Conservation (phyloP, 805 yeast species). For the Scheffersomyces coipomensis region DNA sequence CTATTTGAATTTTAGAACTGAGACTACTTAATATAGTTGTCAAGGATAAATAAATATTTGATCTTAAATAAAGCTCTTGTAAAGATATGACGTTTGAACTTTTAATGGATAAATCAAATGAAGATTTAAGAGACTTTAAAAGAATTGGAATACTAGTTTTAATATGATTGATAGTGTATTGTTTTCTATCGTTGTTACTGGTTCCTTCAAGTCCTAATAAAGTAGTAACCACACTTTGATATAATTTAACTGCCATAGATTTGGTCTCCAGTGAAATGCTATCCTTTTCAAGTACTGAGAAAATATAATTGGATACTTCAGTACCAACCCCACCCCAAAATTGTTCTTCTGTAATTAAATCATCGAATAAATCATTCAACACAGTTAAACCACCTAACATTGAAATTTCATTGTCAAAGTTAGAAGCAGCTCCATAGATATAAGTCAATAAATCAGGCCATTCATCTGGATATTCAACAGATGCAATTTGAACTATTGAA, state of each 20-base stretch:
- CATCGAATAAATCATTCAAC: conserved; percentile 78
- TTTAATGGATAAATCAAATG: conserved; percentile 8
- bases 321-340: conserved; percentile 75
- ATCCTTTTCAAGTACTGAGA: conserved; percentile 33
- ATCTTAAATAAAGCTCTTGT: conserved; percentile 20
- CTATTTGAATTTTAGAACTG: conserved; percentile 18
- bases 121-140: conserved; percentile 12
- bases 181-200: conserved; percentile 32
- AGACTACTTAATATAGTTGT: conserved; percentile 24
- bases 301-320: conserved; percentile 51
- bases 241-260: conserved; percentile 40
- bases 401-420: conserved; percentile 24
- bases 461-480: conserved; percentile 91
- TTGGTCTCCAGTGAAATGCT: conserved; percentile 37
- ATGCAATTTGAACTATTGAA: conserved; percentile 79
- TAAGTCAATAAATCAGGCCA: conserved; percentile 73
- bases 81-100: conserved; percentile 3
- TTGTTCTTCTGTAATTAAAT: conserved; percentile 80
- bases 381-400: conserved; percentile 58
- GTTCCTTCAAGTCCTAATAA: conserved; percentile 51
- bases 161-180: conserved; percentile 30
- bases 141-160: conserved; percentile 15
- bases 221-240: conserved; percentile 52
- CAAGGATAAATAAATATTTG: conserved; percentile 26
- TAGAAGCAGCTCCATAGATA: conserved; percentile 43